Percentiles rank a stretch among this genome's conserved stretches.
Conservation (phyloP, 345 rosid genomes). For the Litchi chinensis region DNA sequence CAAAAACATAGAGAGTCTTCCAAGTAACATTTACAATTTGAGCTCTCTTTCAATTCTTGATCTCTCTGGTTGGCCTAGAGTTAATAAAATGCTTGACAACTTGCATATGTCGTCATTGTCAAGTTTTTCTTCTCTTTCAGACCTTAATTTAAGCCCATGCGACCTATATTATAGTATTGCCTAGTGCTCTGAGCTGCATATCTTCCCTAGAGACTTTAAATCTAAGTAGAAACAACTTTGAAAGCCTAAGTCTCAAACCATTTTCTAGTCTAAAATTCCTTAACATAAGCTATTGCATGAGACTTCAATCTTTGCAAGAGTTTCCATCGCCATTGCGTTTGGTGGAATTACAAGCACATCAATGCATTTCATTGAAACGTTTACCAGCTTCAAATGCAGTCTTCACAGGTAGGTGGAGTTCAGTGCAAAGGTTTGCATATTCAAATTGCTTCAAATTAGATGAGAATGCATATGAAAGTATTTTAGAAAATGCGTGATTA, state of each 20-base stretch:
- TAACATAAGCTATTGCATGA: conserved; percentile 6
- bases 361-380: background rate
- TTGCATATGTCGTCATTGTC: background rate
- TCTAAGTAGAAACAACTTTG: conserved; percentile 8
- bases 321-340: background rate
- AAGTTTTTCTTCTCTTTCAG: background rate
- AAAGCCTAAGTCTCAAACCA: conserved; percentile 8
- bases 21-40: background rate
- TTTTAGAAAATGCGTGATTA: conserved; percentile 1
- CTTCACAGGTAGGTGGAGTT: background rate
- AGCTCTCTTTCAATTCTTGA: background rate
- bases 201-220: background rate
- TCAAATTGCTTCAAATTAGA: conserved; percentile 8
- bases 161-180: background rate
- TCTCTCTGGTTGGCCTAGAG: conserved; percentile 4
- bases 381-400: background rate
- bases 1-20: conserved; percentile 6
- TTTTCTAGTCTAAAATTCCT: conserved; percentile 3
- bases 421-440: background rate
- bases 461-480: background rate
- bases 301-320: background rate
- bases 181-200: background rate
- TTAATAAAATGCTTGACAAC: background rate
- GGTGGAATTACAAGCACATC: background rate
- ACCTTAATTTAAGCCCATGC: background rate